Evolutionary conservation across 23 red algal genomes (phyloP).

Genomic region (Gracilaria gracilis): DNA sequence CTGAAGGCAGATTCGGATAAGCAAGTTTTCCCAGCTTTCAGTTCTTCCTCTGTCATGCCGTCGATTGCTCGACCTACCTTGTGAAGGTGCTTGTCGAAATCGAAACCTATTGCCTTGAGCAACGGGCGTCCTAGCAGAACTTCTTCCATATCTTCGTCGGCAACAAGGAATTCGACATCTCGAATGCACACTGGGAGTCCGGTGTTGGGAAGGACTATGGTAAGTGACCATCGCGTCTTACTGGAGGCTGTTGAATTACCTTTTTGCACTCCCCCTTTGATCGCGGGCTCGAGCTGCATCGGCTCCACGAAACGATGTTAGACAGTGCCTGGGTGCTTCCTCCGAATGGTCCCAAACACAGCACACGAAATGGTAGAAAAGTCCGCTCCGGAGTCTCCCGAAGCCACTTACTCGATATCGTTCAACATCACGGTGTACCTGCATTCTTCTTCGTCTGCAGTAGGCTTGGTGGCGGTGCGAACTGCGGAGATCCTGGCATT

Average conservation of each 20-base stretch:
- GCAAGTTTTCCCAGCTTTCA: not conserved
- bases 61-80: constrained; percentile 1
- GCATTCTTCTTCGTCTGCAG: constrained; percentile 11
- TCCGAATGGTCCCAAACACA: too few relatives aligned
- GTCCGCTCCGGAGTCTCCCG: constrained; percentile 4
- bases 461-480: not conserved
- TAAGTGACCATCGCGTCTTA: not conserved
- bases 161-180: constrained; percentile 37
- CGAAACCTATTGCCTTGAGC: too few relatives aligned
- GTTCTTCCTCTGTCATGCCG: constrained; percentile 3
- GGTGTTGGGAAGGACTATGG: not conserved
- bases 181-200: not conserved
- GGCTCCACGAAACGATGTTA: constrained; percentile 12
- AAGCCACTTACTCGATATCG: not conserved
- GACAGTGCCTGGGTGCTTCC: not conserved
- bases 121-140: constrained; percentile 31
- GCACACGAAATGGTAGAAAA: not conserved
- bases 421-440: not conserved
- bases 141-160: constrained; percentile 30
- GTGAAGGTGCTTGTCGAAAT: not conserved
- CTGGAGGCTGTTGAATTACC: constrained; percentile 2
- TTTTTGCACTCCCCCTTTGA: not conserved
- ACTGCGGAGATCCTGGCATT: not conserved
- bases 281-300: constrained; percentile 14
- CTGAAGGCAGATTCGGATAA: not conserved